phyloP scores from a whole-genome alignment of 78 protist genomes.

The Dictyostelium discoideum region dicty_2.7 NC_007090.3:1653501-1654000 shows the following conservation, averaged over 20 bases:
- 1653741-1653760: background rate
- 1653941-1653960: no score
- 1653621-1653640: no score
- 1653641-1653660: background rate
- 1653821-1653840: background rate
- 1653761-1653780: background rate
- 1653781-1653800: background rate
- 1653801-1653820: background rate
- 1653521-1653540: no score
- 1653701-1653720: background rate
- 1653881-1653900: background rate
- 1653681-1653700: no score
- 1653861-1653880: background rate
- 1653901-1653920: background rate
- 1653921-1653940: no score
- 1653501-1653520: background rate
- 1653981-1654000: background rate
- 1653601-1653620: no score
- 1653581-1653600: no score
- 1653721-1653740: background rate
- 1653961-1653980: no score
- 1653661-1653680: background rate
- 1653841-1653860: background rate
- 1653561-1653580: no score
- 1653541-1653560: no score